phyloP scores from a whole-genome alignment of 1,284 basidiomycete species.

The Ustilago tritici region DNA sequence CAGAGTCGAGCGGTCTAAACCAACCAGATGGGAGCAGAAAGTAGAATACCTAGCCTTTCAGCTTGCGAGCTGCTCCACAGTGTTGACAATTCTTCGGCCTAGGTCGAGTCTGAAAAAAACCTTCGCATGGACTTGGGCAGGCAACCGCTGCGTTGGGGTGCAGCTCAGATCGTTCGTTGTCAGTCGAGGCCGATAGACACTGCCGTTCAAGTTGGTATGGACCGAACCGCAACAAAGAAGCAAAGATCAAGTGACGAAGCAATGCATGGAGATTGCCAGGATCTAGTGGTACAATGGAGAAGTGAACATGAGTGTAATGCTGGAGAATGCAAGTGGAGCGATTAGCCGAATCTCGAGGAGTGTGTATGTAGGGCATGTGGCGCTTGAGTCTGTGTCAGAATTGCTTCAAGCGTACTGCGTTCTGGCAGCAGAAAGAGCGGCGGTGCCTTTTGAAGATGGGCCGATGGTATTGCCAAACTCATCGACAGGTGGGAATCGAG shows the following conservation, averaged over 20 bases:
- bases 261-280: background rate
- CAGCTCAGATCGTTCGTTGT: too few relatives aligned
- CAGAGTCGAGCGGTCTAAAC: too few relatives aligned
- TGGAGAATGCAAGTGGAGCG: background rate
- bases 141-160: too few relatives aligned
- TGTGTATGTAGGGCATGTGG: background rate
- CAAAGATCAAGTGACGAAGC: background rate
- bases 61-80: too few relatives aligned
- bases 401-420: constrained; percentile 7
- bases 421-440: background rate
- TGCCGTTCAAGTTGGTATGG: background rate
- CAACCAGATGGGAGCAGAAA: background rate
- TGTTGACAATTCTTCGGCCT: too few relatives aligned
- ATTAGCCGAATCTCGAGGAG: background rate
- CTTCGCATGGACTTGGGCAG: too few relatives aligned
- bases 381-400: background rate
- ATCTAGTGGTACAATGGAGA: constrained; percentile 3
- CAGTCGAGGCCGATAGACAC: too few relatives aligned
- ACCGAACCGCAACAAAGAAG: background rate
- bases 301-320: background rate
- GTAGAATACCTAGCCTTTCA: background rate
- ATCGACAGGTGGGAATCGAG: constrained; percentile 41
- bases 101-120: too few relatives aligned
- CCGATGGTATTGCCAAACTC: constrained; percentile 25
- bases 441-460: background rate